Percentiles rank a stretch among this genome's conserved stretches.
Evolutionary conservation across 768 basidiomycete genomes (phyloP).

Genomic region (Pulveroboletus sp.): DNA sequence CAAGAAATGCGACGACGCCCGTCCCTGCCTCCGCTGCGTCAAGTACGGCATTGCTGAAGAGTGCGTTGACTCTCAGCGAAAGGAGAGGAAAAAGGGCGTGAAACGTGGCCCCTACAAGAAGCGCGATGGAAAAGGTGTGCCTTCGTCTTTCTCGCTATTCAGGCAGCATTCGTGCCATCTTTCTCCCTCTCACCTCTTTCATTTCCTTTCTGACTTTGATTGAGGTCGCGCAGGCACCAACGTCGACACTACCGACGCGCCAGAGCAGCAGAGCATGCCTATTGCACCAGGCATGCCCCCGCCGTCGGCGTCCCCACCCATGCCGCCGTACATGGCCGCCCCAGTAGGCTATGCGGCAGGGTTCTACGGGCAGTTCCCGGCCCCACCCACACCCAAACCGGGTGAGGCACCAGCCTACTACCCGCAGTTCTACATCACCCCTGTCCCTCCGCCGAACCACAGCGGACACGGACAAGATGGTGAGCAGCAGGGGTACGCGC

Average conservation of each 20-base stretch:
- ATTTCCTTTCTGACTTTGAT: constrained; percentile 40
- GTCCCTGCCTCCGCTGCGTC: constrained; percentile 89
- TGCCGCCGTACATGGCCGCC: constrained; percentile 47
- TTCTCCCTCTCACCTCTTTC: not conserved
- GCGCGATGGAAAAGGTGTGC: constrained; percentile 85
- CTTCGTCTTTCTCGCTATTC: constrained; percentile 27
- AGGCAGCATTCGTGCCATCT: constrained; percentile 10
- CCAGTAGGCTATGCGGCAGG: constrained; percentile 49
- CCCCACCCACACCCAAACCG: constrained; percentile 45
- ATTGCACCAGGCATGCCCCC: constrained; percentile 41
- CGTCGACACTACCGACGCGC: constrained; percentile 42
- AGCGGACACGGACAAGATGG: constrained; percentile 39
- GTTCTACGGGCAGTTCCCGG: constrained; percentile 53
- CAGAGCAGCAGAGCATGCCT: constrained; percentile 39
- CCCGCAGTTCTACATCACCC: constrained; percentile 45
- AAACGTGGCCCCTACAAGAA: constrained; percentile 92
- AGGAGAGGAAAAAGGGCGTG: constrained; percentile 85
- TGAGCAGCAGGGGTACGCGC: constrained; percentile 36
- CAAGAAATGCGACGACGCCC: constrained; percentile 88
- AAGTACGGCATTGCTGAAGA: constrained; percentile 85
- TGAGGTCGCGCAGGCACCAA: constrained; percentile 56
- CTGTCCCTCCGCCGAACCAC: constrained; percentile 39
- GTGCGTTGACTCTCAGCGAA: constrained; percentile 86
- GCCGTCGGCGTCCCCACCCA: constrained; percentile 42
- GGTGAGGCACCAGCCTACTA: constrained; percentile 49